Percentiles rank a stretch among this genome's conserved stretches.
These are phyloP conservation scores for Stachybotrys chartarum DNA, from an alignment of 2,329 filamentous ascomycete species.

Conservation along the genomic window DNA sequence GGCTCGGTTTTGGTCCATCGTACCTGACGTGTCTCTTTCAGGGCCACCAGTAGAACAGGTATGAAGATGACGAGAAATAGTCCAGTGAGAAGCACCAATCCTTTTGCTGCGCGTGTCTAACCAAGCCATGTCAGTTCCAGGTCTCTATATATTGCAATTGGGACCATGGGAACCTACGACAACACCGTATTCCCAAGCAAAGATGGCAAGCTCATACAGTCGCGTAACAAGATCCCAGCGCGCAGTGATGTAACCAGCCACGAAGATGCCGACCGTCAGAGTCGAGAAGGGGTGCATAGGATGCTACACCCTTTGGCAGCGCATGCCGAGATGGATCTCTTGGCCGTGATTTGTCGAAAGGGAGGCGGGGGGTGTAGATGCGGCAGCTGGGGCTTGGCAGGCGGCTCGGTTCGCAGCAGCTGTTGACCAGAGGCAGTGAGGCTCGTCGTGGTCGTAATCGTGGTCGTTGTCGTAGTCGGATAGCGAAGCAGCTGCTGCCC, in stretches of 20 bases:
- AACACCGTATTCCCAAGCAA: constrained; percentile 98
- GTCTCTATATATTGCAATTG: neutral
- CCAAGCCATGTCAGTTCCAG: neutral
- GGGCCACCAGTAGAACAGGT: constrained; percentile 76
- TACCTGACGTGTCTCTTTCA: constrained; percentile 74
- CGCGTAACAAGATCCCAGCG: constrained; percentile 97
- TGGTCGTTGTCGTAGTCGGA: too few species aligned
- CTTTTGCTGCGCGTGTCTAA: constrained; percentile 78
- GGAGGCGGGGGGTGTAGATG: neutral
- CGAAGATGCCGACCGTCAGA: constrained; percentile 94
- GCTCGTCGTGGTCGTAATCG: too few species aligned
- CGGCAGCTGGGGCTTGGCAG: neutral
- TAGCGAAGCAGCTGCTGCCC: too few species aligned
- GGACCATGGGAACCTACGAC: constrained; percentile 56
- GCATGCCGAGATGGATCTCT: constrained; percentile 30
- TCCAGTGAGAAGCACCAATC: constrained; percentile 72
- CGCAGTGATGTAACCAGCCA: constrained; percentile 98
- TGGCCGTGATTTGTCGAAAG: neutral
- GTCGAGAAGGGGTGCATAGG: constrained; percentile 97
- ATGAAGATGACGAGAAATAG: constrained; percentile 81
- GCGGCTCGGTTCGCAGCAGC: neutral
- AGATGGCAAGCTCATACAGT: constrained; percentile 92
- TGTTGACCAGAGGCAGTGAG: too few species aligned
- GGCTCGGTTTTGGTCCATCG: constrained; percentile 18
- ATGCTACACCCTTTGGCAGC: constrained; percentile 32